Percentiles rank a stretch among this genome's conserved stretches.
These are phyloP conservation scores for Pugionium cornutum DNA, from an alignment of 345 rosid genomes.

Conservation along the genomic window DNA sequence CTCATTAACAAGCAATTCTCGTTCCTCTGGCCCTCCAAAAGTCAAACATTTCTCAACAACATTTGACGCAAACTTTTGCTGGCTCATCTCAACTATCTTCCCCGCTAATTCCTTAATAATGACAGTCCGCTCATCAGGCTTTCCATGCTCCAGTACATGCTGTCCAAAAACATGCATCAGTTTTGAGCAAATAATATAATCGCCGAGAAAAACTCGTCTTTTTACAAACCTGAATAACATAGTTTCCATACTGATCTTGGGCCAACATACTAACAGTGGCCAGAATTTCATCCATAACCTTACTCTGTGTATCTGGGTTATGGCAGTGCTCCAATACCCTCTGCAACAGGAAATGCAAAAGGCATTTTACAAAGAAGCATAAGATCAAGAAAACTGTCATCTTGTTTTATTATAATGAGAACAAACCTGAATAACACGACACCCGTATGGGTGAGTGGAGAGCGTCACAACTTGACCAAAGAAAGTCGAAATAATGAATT, in stretches of 20 bases:
- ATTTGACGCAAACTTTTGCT: constrained; percentile 94
- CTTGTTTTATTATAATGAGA: not conserved
- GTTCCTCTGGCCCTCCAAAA: constrained; percentile 71
- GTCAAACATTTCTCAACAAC: constrained; percentile 88
- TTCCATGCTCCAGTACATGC: constrained; percentile 97
- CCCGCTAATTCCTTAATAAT: constrained; percentile 74
- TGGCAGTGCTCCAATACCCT: constrained; percentile 88
- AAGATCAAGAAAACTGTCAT: not conserved
- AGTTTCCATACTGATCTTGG: constrained; percentile 94
- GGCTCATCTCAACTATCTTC: constrained; percentile 91
- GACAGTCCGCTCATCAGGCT: constrained; percentile 74
- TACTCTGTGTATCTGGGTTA: constrained; percentile 63
- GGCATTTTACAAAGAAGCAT: not conserved
- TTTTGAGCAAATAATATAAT: not conserved
- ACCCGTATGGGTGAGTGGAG: constrained; percentile 90
- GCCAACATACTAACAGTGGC: constrained; percentile 82
- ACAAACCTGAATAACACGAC: constrained; percentile 89
- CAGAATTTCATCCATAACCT: constrained; percentile 83
- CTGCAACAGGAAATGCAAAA: constrained; percentile 40
- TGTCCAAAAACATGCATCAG: constrained; percentile 33
- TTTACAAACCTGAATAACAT: constrained; percentile 86
- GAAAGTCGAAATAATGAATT: constrained; percentile 74
- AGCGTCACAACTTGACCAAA: constrained; percentile 81
- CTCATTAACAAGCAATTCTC: constrained; percentile 77
- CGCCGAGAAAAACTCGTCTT: not conserved